These are phyloP conservation scores for Clavariopsis aquatica DNA, from an alignment of 495 filamentous ascomycete genomes.

Conservation along the genomic window DNA sequence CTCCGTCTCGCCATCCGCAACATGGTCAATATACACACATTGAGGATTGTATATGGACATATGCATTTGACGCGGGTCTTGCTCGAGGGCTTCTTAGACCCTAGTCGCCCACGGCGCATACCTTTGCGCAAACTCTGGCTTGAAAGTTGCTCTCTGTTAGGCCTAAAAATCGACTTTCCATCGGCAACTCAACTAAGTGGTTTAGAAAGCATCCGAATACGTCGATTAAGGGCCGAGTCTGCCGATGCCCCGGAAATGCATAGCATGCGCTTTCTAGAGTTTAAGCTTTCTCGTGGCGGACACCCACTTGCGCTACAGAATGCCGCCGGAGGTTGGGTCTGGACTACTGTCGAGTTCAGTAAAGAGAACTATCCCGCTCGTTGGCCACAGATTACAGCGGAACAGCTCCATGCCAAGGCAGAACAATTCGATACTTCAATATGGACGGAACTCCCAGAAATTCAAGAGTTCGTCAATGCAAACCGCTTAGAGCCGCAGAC, in stretches of 20 bases:
- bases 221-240: conserved; percentile 28
- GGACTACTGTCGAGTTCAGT: conserved; percentile 20
- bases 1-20: conserved; percentile 37
- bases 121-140: conserved; percentile 43
- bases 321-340: conserved; percentile 23
- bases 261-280: conserved; percentile 11
- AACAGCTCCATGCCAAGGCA: conserved; percentile 15
- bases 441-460: conserved; percentile 25
- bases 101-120: conserved; percentile 18
- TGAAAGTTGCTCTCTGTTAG: conserved; percentile 40
- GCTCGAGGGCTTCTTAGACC: conserved; percentile 39
- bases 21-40: conserved; percentile 40
- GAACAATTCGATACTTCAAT: conserved; percentile 19
- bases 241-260: background rate
- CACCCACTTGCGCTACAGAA: conserved; percentile 6
- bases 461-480: conserved; percentile 13
- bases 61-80: conserved; percentile 37
- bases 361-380: background rate
- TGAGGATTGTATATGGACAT: conserved; percentile 43
- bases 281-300: conserved; percentile 23
- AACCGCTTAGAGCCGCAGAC: background rate
- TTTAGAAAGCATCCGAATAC: conserved; percentile 41
- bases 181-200: conserved; percentile 13
- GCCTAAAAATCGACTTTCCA: conserved; percentile 18
- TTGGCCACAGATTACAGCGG: background rate